phyloP scores from a whole-genome alignment of 495 filamentous ascomycete genomes.

The Lepidopterella palustris region DNA sequence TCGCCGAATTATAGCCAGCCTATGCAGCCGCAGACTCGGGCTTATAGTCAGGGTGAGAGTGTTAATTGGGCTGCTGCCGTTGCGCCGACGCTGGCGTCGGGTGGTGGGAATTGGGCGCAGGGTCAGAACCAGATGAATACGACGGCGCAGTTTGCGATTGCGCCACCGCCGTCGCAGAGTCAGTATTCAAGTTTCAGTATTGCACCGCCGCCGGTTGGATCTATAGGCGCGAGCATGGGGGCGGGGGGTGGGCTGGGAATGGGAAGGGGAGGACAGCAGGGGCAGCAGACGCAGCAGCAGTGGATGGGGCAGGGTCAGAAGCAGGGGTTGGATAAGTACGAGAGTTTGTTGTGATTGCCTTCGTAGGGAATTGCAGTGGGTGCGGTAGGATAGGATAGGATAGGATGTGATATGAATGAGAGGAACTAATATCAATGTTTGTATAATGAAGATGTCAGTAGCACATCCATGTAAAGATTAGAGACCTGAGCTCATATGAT shows the following conservation, averaged over 20 bases:
- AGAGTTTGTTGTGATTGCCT: conserved; percentile 67
- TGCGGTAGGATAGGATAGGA: too few relatives aligned
- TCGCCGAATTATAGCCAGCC: conserved; percentile 13
- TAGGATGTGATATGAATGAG: too few relatives aligned
- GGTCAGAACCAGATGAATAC: conserved; percentile 8
- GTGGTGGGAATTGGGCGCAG: conserved; percentile 12
- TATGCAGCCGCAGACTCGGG: too few relatives aligned
- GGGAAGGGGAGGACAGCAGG: conserved; percentile 26
- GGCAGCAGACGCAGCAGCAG: not conserved
- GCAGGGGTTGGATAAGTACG: conserved; percentile 68
- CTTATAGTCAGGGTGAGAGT: conserved; percentile 4
- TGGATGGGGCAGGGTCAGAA: conserved; percentile 40
- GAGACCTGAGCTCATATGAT: too few relatives aligned
- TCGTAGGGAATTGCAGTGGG: not conserved
- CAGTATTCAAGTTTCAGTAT: conserved; percentile 19
- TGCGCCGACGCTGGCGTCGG: conserved; percentile 5
- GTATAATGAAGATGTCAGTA: too few relatives aligned
- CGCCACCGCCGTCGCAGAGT: conserved; percentile 12
- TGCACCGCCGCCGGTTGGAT: conserved; percentile 18
- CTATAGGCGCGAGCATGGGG: conserved; percentile 1
- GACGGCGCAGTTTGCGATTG: conserved; percentile 18
- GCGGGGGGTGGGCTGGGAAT: conserved; percentile 12
- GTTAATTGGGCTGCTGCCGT: conserved; percentile 20
- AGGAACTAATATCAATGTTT: too few relatives aligned
- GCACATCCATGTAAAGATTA: too few relatives aligned